Evolutionary conservation across 2,329 filamentous ascomycete species (phyloP).

Genomic region (Stachybotrys chartarum): DNA sequence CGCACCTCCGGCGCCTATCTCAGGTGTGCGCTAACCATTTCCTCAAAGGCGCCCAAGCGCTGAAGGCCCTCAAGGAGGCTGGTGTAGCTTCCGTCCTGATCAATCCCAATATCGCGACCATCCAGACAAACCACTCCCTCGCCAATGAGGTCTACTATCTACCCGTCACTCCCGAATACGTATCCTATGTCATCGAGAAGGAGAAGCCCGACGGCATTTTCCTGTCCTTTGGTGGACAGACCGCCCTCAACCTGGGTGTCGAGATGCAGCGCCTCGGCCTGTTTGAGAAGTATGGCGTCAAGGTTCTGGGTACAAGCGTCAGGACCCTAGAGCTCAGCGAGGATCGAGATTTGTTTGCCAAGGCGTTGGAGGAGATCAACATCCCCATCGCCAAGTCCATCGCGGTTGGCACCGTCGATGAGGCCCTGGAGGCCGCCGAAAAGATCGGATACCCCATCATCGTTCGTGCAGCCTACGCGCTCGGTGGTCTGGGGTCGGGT

Average conservation of each 20-base stretch:
- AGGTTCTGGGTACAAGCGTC: constrained; percentile 91
- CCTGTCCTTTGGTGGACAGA: constrained; percentile 95
- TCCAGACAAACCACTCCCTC: constrained; percentile 93
- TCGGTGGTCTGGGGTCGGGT: constrained; percentile 91
- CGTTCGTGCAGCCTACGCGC: constrained; percentile 90
- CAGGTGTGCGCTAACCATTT: constrained; percentile 12
- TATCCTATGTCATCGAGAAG: constrained; percentile 93
- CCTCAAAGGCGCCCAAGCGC: constrained; percentile 74
- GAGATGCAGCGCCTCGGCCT: constrained; percentile 95
- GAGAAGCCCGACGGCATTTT: constrained; percentile 96
- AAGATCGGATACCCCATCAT: constrained; percentile 95
- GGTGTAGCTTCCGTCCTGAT: constrained; percentile 87
- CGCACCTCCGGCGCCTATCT: neutral
- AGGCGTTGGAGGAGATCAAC: constrained; percentile 92
- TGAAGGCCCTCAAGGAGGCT: constrained; percentile 95
- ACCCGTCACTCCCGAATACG: constrained; percentile 95
- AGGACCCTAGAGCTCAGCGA: constrained; percentile 91
- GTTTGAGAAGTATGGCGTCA: constrained; percentile 91
- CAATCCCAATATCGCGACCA: constrained; percentile 97
- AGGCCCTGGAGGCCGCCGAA: constrained; percentile 81
- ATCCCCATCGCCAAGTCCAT: constrained; percentile 97
- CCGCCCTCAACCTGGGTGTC: constrained; percentile 91
- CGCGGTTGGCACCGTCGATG: constrained; percentile 84
- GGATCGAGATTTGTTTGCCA: constrained; percentile 92
- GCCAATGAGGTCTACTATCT: constrained; percentile 98